Base-by-base conservation (phyloP, 345 rosid genomes). In the Capsella bursapastoris region DNA sequence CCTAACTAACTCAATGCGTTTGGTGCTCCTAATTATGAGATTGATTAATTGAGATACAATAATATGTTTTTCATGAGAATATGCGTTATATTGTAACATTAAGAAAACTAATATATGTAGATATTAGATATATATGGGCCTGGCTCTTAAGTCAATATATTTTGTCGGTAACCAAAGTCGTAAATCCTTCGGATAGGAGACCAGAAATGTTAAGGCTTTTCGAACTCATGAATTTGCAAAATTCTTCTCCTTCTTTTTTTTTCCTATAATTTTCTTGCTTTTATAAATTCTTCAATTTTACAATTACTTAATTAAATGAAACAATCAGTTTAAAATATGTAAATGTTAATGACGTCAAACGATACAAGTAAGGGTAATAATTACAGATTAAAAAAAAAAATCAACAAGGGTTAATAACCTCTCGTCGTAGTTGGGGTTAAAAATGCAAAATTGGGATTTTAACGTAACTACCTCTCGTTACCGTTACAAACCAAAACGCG, bases 401-500 rank as follows among this genome's bases (percentile, higher is more conserved):
- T 9, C 1, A 25, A 1, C 2, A 34, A 15, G 27, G 27, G 43
- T 2, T 15, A 32, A 45, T 47, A 2, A 57, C 66, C 48, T 47
- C 28, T 34, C 45, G 15, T 34, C 45, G 15, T 57, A 8, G 64
- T 57, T 37, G 28, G 52, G 60, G 50, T 34, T 1, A 34, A 27
- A 40, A 28, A 50, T n/a, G 22, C 32, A 64, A 64, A 43, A 43
- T 34, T 44, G 64, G 70, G 38, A 64, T 44, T 34, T 43, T 15
- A 69, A 57, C 34, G 25, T 29, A 72, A 62, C 69, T 0, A 62
- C 49, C 64, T 22, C 48, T 64, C 49, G 41, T 55, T 64, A 64
- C 77, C 77, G 77, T 64, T 73, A 56, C 5, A 12, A 34, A 11
- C 15, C 2, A 6, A 45, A 57, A 43, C 70, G 70, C 66, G 78